A percentile compares a stretch with the other conserved stretches of the same genome.
Conservation (phyloP, 2,329 filamentous ascomycete genomes). For the Sporothrix sp. region DNA sequence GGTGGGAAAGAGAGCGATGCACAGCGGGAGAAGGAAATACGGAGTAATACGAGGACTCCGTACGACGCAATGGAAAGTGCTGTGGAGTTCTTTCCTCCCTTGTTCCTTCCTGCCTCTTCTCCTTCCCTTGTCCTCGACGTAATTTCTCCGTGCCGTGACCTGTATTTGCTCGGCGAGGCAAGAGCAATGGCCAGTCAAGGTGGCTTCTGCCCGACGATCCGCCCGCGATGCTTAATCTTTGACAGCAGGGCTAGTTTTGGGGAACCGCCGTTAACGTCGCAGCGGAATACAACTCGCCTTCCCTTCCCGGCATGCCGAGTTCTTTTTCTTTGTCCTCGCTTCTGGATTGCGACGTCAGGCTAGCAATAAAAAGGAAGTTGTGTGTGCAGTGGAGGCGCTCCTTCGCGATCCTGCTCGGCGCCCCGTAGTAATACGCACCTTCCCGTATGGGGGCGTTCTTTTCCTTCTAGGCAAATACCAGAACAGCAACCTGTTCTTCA, state of each 20-base stretch:
- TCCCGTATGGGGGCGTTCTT: neutral
- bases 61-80: too few species aligned
- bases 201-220: constrained; percentile 5
- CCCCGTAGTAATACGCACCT: neutral
- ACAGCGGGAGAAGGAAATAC: too few species aligned
- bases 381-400: neutral
- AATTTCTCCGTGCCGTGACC: too few species aligned
- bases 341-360: neutral
- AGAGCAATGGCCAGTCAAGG: neutral
- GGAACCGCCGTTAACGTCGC: too few species aligned
- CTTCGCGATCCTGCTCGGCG: neutral
- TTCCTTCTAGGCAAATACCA: neutral
- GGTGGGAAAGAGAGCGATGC: too few species aligned
- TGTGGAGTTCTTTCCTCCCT: too few species aligned
- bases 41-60: too few species aligned
- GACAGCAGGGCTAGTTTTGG: too few species aligned
- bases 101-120: too few species aligned
- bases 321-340: neutral
- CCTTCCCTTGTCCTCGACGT: too few species aligned
- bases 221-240: neutral
- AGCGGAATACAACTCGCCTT: neutral
- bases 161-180: neutral
- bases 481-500: neutral
- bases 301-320: neutral
- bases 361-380: constrained; percentile 12